A percentile compares a stretch with the other conserved stretches of the same genome.
These are phyloP conservation scores for Zygosaccharomyces pseudobailii DNA, from an alignment of 1,139 yeast genomes.

Conservation along the genomic window DNA sequence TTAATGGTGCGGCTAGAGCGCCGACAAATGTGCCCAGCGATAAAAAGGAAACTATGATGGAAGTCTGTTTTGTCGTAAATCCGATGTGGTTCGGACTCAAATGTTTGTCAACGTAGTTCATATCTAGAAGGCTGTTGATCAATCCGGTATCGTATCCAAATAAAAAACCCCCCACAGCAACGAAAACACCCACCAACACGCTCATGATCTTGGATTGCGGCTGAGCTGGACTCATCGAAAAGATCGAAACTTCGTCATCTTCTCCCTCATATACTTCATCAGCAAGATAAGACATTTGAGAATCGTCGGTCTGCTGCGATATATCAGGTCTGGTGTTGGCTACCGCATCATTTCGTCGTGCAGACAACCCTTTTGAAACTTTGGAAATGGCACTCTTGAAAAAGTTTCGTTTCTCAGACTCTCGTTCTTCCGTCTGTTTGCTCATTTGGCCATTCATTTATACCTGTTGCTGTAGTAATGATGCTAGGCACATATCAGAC, in stretches of 20 bases:
- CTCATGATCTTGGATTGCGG: constrained; percentile 58
- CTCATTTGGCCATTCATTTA: constrained; percentile 9
- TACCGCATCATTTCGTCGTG: constrained; percentile 10
- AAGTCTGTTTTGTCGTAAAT: constrained; percentile 58
- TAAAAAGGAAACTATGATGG: constrained; percentile 64
- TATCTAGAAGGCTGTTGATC: constrained; percentile 66
- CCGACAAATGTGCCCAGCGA: constrained; percentile 76
- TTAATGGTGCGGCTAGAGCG: constrained; percentile 64
- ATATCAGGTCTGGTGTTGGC: constrained; percentile 1
- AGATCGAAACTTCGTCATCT: constrained; percentile 10
- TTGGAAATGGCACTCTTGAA: constrained; percentile 15
- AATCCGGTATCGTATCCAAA: constrained; percentile 84
- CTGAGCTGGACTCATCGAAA: constrained; percentile 29
- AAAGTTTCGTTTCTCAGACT: constrained; percentile 14
- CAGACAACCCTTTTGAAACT: constrained; percentile 13
- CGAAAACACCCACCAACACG: constrained; percentile 61
- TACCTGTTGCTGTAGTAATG: neutral
- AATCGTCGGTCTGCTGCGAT: constrained; percentile 4
- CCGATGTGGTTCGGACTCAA: constrained; percentile 45
- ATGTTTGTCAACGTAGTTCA: constrained; percentile 53
- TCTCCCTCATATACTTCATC: constrained; percentile 11
- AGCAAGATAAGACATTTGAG: constrained; percentile 11
- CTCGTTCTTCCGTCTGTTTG: constrained; percentile 9
- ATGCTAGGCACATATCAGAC: constrained; percentile 1
- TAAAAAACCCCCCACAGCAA: constrained; percentile 77